Evolutionary conservation across 2,329 filamentous ascomycete genomes (phyloP).

Genomic region (Aspergillus carbonarius): DNA sequence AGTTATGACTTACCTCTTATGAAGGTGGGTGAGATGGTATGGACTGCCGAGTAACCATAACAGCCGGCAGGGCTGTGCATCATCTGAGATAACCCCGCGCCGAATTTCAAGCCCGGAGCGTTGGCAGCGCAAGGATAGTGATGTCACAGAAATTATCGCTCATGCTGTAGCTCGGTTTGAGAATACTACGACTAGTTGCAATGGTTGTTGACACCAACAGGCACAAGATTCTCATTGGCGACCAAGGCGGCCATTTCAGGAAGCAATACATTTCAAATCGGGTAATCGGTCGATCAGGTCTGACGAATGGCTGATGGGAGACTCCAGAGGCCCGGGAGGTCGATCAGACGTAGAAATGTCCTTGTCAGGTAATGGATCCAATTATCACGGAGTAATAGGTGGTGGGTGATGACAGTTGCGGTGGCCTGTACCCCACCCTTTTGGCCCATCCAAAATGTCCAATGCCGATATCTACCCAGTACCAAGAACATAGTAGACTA

Average conservation of each 20-base stretch:
- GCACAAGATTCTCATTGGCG: not conserved
- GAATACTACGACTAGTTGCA: not conserved
- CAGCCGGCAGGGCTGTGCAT: slow-evolving; percentile 8
- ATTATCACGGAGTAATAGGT: not conserved
- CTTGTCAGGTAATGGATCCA: not conserved
- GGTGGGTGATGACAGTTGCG: slow-evolving; percentile 3
- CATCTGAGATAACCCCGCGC: slow-evolving; percentile 7
- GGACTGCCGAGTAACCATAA: slow-evolving; percentile 2
- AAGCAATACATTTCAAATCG: not conserved
- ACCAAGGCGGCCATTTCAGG: not conserved
- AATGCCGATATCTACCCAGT: not conserved
- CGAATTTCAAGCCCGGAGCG: not conserved
- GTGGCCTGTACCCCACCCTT: slow-evolving; percentile 15
- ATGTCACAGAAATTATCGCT: slow-evolving; percentile 3
- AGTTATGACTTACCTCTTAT: not conserved
- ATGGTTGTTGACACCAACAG: not conserved
- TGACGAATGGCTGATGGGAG: not conserved
- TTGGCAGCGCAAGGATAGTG: not conserved
- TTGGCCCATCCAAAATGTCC: not conserved
- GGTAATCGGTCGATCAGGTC: slow-evolving; percentile 1
- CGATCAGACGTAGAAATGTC: not conserved
- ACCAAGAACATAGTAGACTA: not conserved
- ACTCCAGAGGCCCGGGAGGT: not conserved
- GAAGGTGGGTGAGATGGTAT: not conserved
- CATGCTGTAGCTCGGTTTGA: not conserved